Conservation (phyloP, 371 early-diverging fungal species). For the Rhizopus stolonifer region DNA sequence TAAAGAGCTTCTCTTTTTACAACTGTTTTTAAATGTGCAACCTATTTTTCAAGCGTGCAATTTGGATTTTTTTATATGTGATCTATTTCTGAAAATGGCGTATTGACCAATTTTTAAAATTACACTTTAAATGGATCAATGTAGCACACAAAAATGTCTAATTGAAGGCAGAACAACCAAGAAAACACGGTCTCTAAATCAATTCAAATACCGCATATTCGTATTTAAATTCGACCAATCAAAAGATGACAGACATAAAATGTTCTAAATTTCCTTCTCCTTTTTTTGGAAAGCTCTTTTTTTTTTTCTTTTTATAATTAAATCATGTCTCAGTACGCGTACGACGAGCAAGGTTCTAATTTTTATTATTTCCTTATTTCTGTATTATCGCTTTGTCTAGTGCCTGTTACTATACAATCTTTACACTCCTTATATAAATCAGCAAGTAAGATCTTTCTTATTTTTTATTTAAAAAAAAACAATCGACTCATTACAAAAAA, state of each 20-base stretch:
- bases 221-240: constrained; percentile 3
- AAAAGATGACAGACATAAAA: constrained; percentile 1
- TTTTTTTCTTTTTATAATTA: no score
- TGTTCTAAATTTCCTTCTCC: no score
- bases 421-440: constrained; percentile 45
- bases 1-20: no score
- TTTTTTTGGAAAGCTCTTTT: background rate
- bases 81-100: no score
- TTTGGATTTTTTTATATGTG: no score
- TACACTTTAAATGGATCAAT: no score
- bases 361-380: constrained; percentile 93
- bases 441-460: constrained; percentile 36
- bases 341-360: constrained; percentile 93
- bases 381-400: constrained; percentile 73
- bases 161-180: no score
- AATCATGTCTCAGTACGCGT: constrained; percentile 72
- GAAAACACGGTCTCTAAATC: no score
- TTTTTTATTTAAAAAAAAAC: background rate
- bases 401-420: constrained; percentile 73
- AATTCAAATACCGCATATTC: background rate
- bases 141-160: no score
- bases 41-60: no score
- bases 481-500: background rate
- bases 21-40: no score
- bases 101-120: no score